These are phyloP conservation scores for Solanum etuberosum DNA, from an alignment of 257 asterid species.

Conservation along the genomic window DNA sequence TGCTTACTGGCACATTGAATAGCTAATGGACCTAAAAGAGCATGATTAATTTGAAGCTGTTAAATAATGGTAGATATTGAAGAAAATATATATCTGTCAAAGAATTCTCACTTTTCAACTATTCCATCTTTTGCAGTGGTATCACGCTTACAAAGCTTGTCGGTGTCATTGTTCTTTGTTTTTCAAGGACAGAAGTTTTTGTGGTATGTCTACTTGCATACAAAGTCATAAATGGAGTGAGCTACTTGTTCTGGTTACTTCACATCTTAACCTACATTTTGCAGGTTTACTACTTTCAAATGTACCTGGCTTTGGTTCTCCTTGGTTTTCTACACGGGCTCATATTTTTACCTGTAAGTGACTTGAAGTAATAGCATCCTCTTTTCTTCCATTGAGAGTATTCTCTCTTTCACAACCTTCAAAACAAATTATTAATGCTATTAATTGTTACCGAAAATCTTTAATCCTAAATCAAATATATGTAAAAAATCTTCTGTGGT, in stretches of 20 bases:
- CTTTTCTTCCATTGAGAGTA: not conserved
- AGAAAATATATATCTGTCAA: not conserved
- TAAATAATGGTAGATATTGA: not conserved
- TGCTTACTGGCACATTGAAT: not conserved
- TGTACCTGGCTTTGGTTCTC: slow-evolving; percentile 88
- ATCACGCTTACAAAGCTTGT: slow-evolving; percentile 96
- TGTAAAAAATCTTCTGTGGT: not conserved
- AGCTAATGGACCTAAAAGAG: not conserved
- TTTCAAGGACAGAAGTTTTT: slow-evolving; percentile 85
- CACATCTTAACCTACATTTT: slow-evolving; percentile 1
- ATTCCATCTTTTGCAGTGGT: slow-evolving; percentile 47
- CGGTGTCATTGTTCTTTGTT: slow-evolving; percentile 89
- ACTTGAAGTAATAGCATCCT: not conserved
- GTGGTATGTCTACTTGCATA: slow-evolving; percentile 42
- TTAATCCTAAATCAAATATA: not conserved
- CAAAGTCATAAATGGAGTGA: not conserved
- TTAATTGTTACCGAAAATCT: not conserved
- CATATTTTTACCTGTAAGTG: slow-evolving; percentile 75
- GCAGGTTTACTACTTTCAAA: slow-evolving; percentile 92
- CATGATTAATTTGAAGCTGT: not conserved
- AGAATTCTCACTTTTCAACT: not conserved
- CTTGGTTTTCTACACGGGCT: slow-evolving; percentile 92
- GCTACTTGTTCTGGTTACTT: not conserved
- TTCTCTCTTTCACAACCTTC: not conserved
- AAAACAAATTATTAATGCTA: not conserved